Evolutionary conservation across 345 rosid genomes (phyloP).

Genomic region (Melastoma malabathricum): DNA sequence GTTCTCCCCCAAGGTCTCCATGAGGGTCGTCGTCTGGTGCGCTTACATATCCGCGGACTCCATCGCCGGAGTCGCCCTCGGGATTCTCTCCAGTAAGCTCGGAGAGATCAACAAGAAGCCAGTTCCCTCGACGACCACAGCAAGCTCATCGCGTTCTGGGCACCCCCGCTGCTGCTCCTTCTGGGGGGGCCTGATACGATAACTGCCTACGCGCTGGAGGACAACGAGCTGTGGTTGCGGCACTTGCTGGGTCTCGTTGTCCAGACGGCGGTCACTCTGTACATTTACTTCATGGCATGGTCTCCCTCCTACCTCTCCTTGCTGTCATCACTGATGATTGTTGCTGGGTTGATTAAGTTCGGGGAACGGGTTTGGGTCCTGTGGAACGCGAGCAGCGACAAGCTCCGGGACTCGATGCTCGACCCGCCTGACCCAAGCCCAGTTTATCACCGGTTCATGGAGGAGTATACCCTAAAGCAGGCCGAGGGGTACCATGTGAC

Average conservation of each 20-base stretch:
- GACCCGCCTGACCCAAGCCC: constrained; percentile 14
- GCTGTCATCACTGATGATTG: constrained; percentile 17
- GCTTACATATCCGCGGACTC: constrained; percentile 18
- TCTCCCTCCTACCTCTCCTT: constrained; percentile 8
- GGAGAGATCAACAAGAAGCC: neutral
- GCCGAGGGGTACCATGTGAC: constrained; percentile 3
- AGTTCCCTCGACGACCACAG: neutral
- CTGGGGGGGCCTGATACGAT: constrained; percentile 22
- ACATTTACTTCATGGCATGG: constrained; percentile 20
- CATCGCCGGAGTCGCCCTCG: constrained; percentile 12
- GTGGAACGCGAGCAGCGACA: constrained; percentile 26
- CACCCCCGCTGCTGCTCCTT: constrained; percentile 20
- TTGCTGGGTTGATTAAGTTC: constrained; percentile 26
- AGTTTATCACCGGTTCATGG: constrained; percentile 13
- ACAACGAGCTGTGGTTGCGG: constrained; percentile 28
- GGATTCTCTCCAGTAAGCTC: constrained; percentile 15
- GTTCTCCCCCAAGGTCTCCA: neutral
- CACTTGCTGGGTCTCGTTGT: constrained; percentile 14
- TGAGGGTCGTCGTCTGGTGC: constrained; percentile 10
- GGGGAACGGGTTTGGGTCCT: constrained; percentile 31
- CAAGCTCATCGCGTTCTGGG: constrained; percentile 19
- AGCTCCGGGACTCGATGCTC: constrained; percentile 18
- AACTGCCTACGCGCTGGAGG: constrained; percentile 20
- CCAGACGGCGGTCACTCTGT: constrained; percentile 13
- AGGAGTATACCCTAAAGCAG: constrained; percentile 7